Conservation (phyloP, 306 rosid genomes). For the Pyrus communis region DNA sequence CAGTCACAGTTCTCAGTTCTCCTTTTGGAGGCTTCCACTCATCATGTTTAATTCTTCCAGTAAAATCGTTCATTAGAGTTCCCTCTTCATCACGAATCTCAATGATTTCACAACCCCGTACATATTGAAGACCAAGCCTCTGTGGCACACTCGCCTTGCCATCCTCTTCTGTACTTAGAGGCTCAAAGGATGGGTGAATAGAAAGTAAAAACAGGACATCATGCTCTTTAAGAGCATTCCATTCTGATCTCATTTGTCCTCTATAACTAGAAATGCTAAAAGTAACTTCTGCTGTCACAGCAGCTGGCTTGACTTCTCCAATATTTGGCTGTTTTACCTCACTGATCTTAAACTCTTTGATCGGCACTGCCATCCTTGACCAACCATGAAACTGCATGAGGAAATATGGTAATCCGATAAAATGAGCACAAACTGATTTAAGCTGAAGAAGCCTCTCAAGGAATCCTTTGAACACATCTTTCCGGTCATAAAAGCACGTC, state of each 20-base stretch:
- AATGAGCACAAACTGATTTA: constrained; percentile 57
- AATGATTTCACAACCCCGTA: constrained; percentile 89
- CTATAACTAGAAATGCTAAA: constrained; percentile 83
- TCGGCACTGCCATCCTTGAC: constrained; percentile 99
- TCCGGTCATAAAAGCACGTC: constrained; percentile 80
- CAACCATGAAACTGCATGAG: constrained; percentile 63
- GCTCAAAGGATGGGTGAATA: constrained; percentile 85
- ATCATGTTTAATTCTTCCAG: constrained; percentile 85
- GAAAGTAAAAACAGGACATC: constrained; percentile 90
- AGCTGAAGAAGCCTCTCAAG: constrained; percentile 82
- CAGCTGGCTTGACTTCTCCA: constrained; percentile 94
- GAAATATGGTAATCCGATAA: background rate
- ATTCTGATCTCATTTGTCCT: constrained; percentile 89
- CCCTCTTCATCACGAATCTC: constrained; percentile 95
- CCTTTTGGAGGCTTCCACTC: constrained; percentile 99
- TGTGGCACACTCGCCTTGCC: constrained; percentile 83
- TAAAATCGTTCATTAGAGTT: constrained; percentile 89
- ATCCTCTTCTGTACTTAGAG: constrained; percentile 81
- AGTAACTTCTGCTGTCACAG: constrained; percentile 85
- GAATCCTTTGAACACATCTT: constrained; percentile 67
- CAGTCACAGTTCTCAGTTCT: constrained; percentile 85
- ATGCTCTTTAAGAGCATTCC: constrained; percentile 94
- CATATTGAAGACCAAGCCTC: constrained; percentile 88
- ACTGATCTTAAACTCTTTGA: constrained; percentile 69
- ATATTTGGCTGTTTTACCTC: constrained; percentile 94